Evolutionary conservation across 352 stramenopile genomes (phyloP).

Genomic region (Globisporangium megalacanthum): DNA sequence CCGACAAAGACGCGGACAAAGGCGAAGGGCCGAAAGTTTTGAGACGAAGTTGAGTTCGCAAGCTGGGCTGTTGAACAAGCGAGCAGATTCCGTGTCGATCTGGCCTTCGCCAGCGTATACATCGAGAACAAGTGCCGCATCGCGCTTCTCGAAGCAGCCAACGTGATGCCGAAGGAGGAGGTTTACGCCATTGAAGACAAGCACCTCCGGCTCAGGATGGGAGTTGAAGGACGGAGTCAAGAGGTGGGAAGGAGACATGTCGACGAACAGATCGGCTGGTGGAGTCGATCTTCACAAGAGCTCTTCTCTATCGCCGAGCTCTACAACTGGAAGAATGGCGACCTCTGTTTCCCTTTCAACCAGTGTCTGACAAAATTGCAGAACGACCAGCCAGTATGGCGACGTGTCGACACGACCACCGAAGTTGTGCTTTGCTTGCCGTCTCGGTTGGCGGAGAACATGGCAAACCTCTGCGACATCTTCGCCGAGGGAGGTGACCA

Average conservation of each 20-base stretch:
- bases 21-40: conserved; percentile 6
- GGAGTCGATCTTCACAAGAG: conserved; percentile 14
- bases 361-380: no score
- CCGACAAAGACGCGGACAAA: conserved; percentile 18
- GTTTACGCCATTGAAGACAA: conserved; percentile 14
- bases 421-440: no score
- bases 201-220: conserved; percentile 18
- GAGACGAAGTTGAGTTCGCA: conserved; percentile 13
- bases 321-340: conserved; percentile 8
- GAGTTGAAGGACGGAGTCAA: background rate
- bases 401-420: no score
- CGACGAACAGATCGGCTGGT: conserved; percentile 15
- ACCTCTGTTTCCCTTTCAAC: no score
- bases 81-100: background rate
- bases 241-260: background rate
- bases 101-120: background rate
- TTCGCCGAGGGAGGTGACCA: no score
- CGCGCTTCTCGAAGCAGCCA: background rate
- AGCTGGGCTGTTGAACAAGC: background rate
- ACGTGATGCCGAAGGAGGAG: background rate
- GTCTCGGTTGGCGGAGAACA: no score
- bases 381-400: no score
- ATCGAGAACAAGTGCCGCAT: background rate
- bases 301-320: conserved; percentile 31
- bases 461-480: no score